Evolutionary conservation across 805 yeast genomes (phyloP), one percentile per base, ranked within the genome.

Genomic region (Spencermartinsiella europaea): DNA sequence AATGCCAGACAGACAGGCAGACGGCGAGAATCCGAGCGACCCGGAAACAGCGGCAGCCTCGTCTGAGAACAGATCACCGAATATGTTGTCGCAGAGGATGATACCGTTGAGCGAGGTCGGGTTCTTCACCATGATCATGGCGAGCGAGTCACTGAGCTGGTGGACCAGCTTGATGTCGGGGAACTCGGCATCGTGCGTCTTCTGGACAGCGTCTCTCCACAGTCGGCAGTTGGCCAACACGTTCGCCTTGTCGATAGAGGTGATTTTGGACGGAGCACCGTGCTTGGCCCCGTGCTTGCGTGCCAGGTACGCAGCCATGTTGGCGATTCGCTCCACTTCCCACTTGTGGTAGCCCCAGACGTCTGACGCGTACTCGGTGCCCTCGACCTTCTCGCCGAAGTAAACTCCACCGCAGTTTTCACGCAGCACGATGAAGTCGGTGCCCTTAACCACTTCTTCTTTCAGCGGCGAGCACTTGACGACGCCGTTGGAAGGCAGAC

Each of bases 11-110:
- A 90, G 76, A 15, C 96, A 90, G 3, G 97, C 91, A 48, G 95
- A 85, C 42, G 98, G 97, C 54, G 89, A 76, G 55, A 90, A 76
- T 50, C 98, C 98, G 52, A 90, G 75, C 19, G 96, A 89, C 42
- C 98, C 98, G 36, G 97, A 97, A 59, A 90, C 91, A 40, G 88
- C 96, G 19, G 95, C 83, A 22, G 97, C 96, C 73, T 90, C 98
- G 67, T 90, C 98, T 46, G 95, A 85, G 59, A 90, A 85, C 65
- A 90, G 90, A 67, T 90, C 98, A 64, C 98, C 98, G 66, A 90
- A 90, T 95, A 91, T 90, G 71, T 90, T 90, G 58, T 84, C 81
- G 33, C 96, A 89, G 62, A 90, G 79, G 38, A 91, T 79, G 38
- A 90, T 75, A 70, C 98, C 98, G 64, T 90, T 90, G 63, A 90